These are phyloP conservation scores for Sporothrix euskadiensis DNA, from an alignment of 2,329 filamentous ascomycete genomes.

Conservation along the genomic window DNA sequence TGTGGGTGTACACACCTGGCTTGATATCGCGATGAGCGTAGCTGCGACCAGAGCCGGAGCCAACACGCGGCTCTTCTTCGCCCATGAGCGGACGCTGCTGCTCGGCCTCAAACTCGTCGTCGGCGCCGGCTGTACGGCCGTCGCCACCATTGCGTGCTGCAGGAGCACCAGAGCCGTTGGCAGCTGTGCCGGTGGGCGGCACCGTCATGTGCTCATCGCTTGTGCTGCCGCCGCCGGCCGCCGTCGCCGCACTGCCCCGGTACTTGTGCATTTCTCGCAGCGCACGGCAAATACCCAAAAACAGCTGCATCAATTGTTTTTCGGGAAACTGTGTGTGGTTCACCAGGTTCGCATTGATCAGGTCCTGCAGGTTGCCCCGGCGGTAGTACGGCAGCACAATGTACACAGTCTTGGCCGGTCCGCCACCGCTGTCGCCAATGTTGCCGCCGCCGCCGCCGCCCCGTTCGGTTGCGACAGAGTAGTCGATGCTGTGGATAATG, in stretches of 20 bases:
- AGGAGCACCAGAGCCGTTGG: conserved; percentile 34
- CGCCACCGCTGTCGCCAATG: conserved; percentile 50
- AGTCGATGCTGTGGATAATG: conserved; percentile 84
- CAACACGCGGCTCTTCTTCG: conserved; percentile 65
- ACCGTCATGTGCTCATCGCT: conserved; percentile 54
- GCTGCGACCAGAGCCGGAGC: conserved; percentile 64
- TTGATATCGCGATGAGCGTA: conserved; percentile 98
- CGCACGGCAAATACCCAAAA: conserved; percentile 87
- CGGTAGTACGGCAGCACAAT: conserved; percentile 95
- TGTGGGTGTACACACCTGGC: conserved; percentile 65
- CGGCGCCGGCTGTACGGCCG: conserved; percentile 51
- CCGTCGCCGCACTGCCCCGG: conserved; percentile 48
- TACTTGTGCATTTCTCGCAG: conserved; percentile 92
- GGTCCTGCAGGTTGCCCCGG: conserved; percentile 92
- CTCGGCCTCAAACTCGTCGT: conserved; percentile 61
- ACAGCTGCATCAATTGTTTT: conserved; percentile 80
- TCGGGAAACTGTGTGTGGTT: conserved; percentile 92
- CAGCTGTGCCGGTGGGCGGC: conserved; percentile 37
- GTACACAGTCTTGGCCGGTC: conserved; percentile 88
- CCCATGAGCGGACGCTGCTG: conserved; percentile 85
- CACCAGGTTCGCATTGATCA: conserved; percentile 97
- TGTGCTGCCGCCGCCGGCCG: conserved; percentile 11
- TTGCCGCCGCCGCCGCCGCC: conserved; percentile 51
- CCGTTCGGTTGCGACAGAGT: conserved; percentile 75
- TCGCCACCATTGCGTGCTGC: conserved; percentile 39